A percentile compares a stretch with the other conserved stretches of the same genome.
phyloP scores from a whole-genome alignment of 2,329 filamentous ascomycete species.

The Xylariaceae sp. region DNA sequence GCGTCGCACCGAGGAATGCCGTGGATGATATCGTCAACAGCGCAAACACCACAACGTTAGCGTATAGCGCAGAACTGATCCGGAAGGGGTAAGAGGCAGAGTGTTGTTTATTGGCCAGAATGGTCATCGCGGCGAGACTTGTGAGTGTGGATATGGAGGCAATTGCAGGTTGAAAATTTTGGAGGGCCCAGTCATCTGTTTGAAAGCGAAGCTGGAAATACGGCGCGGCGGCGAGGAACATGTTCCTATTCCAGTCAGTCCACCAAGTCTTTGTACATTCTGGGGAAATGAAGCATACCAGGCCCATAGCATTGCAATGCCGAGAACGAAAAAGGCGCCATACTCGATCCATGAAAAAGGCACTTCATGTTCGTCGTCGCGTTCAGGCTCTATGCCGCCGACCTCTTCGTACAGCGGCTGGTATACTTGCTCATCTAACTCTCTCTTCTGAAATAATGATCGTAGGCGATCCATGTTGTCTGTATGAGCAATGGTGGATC shows the following conservation, averaged over 20 bases:
- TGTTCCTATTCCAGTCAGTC: constrained; percentile 71
- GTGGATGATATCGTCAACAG: constrained; percentile 82
- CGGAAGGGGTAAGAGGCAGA: constrained; percentile 87
- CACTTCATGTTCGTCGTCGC: constrained; percentile 46
- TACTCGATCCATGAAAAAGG: constrained; percentile 89
- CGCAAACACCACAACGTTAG: constrained; percentile 79
- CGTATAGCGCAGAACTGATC: constrained; percentile 76
- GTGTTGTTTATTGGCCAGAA: constrained; percentile 81
- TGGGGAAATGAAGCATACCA: constrained; percentile 68
- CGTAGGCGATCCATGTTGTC: constrained; percentile 49
- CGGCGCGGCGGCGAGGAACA: constrained; percentile 94
- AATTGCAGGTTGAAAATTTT: constrained; percentile 89
- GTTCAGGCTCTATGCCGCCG: constrained; percentile 27
- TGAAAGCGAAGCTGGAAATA: constrained; percentile 89
- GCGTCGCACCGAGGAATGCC: constrained; percentile 66
- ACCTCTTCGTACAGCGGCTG: constrained; percentile 43
- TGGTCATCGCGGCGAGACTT: constrained; percentile 77
- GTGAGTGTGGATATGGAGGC: constrained; percentile 85
- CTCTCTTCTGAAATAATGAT: constrained; percentile 44
- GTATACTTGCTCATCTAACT: constrained; percentile 43
- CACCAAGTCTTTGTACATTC: constrained; percentile 7
- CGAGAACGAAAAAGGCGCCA: constrained; percentile 81
- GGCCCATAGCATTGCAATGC: constrained; percentile 95
- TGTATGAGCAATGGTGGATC: not conserved
- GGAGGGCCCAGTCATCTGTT: constrained; percentile 71